Evolutionary conservation across 306 rosid species (phyloP), one percentile per base, ranked within the genome.

Genomic region (Vigna unguiculata): DNA sequence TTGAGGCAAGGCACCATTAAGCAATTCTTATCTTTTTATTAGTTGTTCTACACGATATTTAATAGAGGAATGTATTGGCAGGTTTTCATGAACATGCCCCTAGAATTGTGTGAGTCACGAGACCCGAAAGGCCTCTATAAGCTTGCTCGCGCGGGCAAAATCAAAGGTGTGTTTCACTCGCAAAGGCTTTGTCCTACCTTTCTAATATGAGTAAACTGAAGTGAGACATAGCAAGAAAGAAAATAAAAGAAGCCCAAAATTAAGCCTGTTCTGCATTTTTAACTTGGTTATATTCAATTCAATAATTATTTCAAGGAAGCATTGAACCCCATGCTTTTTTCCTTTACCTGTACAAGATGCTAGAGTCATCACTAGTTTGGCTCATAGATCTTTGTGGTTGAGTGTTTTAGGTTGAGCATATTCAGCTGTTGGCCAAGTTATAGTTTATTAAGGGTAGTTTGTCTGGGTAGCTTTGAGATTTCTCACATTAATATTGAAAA

Each of bases 111-210:
- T 14, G 97, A 92, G 86, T 71, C 84, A 61, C 85, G 97, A 67
- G 97, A 92, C 80, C 86, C 93, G 63, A 92, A 92, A 76, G 97
- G 97, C 75, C 97, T 92, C 79, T 92, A 92, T 76, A 90, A 92
- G 87, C 96, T 92, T 77, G 97, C 97, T 67, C 97, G 97, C 36
- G 90, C 86, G 0, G 97, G 97, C 75, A 90, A 92, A 82, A 90
- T 92, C 84, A 88, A 85, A 88, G 93, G 96, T 92, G 52, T 66
- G 67, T 55, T 73, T 69, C 38, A 25, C 81, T 22, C 61, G 65
- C 21, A 3, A 2, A 40, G 47, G 55, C 59, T 66, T 45, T 52
- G 7, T 28, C 30, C n/a, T 34, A 51, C 45, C 78, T 69, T 4
- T 52, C 32, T 41, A 40, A 74, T 47, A 25, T 54, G 28, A 54